Percentiles rank a stretch among this genome's conserved stretches.
phyloP scores from a whole-genome alignment of 106 monocot species.

The Amphibolis antarctica region DNA sequence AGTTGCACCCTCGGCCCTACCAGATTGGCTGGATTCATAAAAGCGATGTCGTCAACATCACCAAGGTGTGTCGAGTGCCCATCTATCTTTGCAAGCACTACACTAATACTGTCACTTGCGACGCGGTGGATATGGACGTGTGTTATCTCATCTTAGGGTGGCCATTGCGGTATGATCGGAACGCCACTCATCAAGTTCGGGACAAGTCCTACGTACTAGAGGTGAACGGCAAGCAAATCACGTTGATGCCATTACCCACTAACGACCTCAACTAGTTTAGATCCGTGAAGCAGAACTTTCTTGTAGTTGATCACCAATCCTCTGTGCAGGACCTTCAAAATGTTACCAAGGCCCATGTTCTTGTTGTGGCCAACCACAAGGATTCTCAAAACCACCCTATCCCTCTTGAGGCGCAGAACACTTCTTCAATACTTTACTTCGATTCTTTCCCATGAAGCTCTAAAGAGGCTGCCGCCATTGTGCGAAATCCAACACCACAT shows the following conservation, averaged over 20 bases:
- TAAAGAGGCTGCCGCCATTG: not conserved
- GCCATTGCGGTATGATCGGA: not conserved
- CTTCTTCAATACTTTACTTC: not conserved
- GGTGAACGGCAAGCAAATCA: not conserved
- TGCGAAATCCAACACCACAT: not conserved
- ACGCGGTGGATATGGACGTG: too few species aligned
- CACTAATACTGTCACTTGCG: too few species aligned
- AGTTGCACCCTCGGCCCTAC: too few species aligned
- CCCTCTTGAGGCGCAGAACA: not conserved
- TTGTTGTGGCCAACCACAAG: not conserved
- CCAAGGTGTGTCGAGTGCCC: too few species aligned
- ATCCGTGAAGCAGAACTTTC: too few species aligned
- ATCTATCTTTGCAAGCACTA: too few species aligned
- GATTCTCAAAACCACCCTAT: not conserved
- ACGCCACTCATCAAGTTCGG: not conserved
- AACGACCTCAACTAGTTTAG: too few species aligned
- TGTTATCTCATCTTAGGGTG: too few species aligned
- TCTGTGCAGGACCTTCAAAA: not conserved
- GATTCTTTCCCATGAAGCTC: not conserved
- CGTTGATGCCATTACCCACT: too few species aligned
- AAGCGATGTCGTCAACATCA: too few species aligned
- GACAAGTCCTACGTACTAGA: not conserved
- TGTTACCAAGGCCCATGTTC: accelerated
- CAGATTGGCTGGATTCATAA: too few species aligned
- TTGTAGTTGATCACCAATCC: too few species aligned